Evolutionary conservation across 371 early-diverging fungal species (phyloP).

Genomic region (Syncephalastrum racemosum): DNA sequence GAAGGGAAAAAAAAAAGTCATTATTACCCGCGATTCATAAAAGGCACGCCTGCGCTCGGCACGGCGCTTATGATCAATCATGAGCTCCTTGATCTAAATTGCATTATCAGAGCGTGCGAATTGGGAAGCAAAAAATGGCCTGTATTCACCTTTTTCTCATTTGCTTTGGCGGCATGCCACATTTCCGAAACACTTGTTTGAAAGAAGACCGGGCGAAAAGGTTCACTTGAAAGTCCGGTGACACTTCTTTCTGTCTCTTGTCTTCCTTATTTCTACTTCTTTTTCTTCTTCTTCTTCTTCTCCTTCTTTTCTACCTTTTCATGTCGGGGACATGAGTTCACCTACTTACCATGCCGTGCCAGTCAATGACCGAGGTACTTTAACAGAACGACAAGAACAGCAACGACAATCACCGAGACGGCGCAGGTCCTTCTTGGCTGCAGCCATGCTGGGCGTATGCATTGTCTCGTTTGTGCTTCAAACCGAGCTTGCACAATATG

Average conservation of each 20-base stretch:
- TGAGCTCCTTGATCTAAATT: conserved; percentile 54
- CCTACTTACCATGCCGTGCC: conserved; percentile 34
- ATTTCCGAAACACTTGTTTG: conserved; percentile 6
- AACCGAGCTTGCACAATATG: conserved; percentile 67
- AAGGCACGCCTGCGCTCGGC: conserved; percentile 60
- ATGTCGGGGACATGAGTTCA: conserved; percentile 4
- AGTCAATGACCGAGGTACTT: conserved; percentile 10
- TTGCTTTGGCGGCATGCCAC: conserved; percentile 33
- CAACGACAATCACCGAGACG: background rate
- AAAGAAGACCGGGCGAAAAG: conserved; percentile 1
- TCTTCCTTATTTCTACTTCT: too few relatives aligned
- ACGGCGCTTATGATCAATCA: conserved; percentile 56
- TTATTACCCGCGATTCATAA: conserved; percentile 59
- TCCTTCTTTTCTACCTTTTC: background rate
- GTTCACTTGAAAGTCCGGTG: background rate
- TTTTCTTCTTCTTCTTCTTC: background rate
- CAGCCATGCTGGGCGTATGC: conserved; percentile 53
- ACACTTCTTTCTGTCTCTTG: background rate
- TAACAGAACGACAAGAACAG: too few relatives aligned
- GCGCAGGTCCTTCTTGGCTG: conserved; percentile 30
- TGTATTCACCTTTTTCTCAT: conserved; percentile 43
- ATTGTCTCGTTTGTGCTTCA: conserved; percentile 64
- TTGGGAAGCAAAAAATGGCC: background rate
- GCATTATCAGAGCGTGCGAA: background rate
- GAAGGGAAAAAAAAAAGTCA: too few relatives aligned